phyloP scores from a whole-genome alignment of 2,329 filamentous ascomycete genomes.

The Domatiomyces globalis region DNA sequence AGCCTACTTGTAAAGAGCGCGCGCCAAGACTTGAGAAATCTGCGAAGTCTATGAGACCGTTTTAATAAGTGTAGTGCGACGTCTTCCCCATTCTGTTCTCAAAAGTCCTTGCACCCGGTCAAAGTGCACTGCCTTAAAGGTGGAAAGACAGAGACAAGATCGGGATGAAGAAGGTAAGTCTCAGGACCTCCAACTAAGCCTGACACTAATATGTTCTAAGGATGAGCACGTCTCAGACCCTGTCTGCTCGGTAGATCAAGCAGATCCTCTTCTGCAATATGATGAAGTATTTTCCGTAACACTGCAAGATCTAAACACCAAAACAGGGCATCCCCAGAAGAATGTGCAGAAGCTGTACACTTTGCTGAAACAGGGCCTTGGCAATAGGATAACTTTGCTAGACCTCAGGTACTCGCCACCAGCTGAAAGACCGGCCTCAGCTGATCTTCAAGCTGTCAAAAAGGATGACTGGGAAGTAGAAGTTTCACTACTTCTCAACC shows the following conservation, averaged over 20 bases:
- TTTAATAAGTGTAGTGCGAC: too few species aligned
- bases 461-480: slow-evolving; percentile 30
- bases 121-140: background rate
- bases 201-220: slow-evolving; percentile 33
- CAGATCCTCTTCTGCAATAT: slow-evolving; percentile 39
- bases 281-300: slow-evolving; percentile 36
- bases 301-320: slow-evolving; percentile 2
- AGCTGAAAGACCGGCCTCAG: slow-evolving; percentile 28
- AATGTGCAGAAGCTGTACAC: slow-evolving; percentile 40
- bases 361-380: slow-evolving; percentile 56
- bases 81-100: slow-evolving; percentile 26
- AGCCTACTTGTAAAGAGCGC: too few species aligned
- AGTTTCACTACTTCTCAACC: slow-evolving; percentile 59
- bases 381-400: slow-evolving; percentile 58
- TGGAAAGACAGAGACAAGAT: background rate
- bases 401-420: slow-evolving; percentile 36
- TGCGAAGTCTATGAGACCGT: too few species aligned
- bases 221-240: slow-evolving; percentile 67
- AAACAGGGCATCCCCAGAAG: slow-evolving; percentile 12
- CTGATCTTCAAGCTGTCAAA: slow-evolving; percentile 24
- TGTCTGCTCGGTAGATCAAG: slow-evolving; percentile 53
- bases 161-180: background rate
- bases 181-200: background rate
- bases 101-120: slow-evolving; percentile 45
- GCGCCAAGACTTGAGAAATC: too few species aligned